Evolutionary conservation across 129 eudicot genomes (phyloP).

Genomic region (Arctium lappa): DNA sequence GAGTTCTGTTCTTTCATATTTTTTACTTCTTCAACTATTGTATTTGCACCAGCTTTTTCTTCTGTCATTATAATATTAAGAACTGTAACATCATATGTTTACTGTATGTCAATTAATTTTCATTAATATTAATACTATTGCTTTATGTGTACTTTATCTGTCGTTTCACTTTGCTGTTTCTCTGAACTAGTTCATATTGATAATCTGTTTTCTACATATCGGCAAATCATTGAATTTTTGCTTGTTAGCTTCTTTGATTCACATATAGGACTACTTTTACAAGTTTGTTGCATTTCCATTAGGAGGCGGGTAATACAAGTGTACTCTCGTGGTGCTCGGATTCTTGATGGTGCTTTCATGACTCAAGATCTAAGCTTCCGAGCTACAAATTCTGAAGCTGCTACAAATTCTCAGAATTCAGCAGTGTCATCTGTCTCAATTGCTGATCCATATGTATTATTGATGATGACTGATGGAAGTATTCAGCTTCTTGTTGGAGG

Average conservation of each 20-base stretch:
- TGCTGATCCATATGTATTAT: slow-evolving; percentile 92
- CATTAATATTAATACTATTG: neutral
- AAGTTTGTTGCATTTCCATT: slow-evolving; percentile 22
- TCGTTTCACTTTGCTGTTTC: neutral
- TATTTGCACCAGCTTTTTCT: neutral
- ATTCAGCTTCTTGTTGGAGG: slow-evolving; percentile 99
- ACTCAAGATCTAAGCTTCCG: slow-evolving; percentile 79
- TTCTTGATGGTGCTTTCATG: slow-evolving; percentile 95
- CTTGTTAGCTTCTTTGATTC: neutral
- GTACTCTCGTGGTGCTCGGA: slow-evolving; percentile 85
- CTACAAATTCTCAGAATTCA: slow-evolving; percentile 50
- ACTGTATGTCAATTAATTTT: neutral
- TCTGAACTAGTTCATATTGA: neutral
- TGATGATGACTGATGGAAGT: slow-evolving; percentile 87
- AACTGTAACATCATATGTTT: neutral
- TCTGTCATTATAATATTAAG: neutral
- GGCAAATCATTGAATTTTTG: neutral
- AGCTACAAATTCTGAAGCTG: slow-evolving; percentile 54
- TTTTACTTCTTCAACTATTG: neutral
- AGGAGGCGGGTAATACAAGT: slow-evolving; percentile 95
- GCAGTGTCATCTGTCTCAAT: slow-evolving; percentile 80
- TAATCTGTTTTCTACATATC: neutral
- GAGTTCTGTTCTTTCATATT: neutral
- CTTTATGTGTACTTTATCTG: neutral
- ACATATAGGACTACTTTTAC: neutral